Percentiles rank a stretch among this genome's conserved stretches.
Evolutionary conservation across 495 filamentous ascomycete genomes (phyloP).

Genomic region (Chaetomium cochliodes): DNA sequence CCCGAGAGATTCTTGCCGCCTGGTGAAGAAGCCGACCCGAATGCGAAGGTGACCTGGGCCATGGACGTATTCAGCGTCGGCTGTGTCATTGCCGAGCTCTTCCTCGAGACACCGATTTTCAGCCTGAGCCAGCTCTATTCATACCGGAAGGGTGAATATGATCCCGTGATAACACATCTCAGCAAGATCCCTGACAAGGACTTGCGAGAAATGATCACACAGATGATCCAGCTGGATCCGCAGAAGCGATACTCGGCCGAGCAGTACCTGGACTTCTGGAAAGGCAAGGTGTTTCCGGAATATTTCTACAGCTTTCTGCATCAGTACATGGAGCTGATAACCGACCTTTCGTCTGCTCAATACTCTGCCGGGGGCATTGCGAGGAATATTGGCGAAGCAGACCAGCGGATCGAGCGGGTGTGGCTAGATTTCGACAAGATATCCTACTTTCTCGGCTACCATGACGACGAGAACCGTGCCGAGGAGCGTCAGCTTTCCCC

Average conservation of each 20-base stretch:
- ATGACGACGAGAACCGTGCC: conserved; percentile 42
- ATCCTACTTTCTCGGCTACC: conserved; percentile 82
- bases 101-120: conserved; percentile 93
- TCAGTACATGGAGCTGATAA: conserved; percentile 94
- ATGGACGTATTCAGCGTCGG: conserved; percentile 99
- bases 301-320: conserved; percentile 98
- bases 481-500: conserved; percentile 39
- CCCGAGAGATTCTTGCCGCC: conserved; percentile 84
- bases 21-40: conserved; percentile 59
- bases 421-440: conserved; percentile 98
- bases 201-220: conserved; percentile 79
- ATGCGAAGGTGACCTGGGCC: conserved; percentile 70
- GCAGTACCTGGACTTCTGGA: conserved; percentile 90
- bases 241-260: conserved; percentile 90
- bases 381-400: conserved; percentile 73
- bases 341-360: conserved; percentile 82
- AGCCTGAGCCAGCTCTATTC: conserved; percentile 90
- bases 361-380: conserved; percentile 59
- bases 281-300: conserved; percentile 84
- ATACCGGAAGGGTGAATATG: conserved; percentile 89
- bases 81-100: conserved; percentile 96
- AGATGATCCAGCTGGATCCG: conserved; percentile 94
- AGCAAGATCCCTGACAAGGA: conserved; percentile 85
- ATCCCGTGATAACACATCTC: conserved; percentile 74
- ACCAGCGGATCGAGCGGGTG: conserved; percentile 89